Conservation (phyloP, 2,329 filamentous ascomycete genomes). For the Dothideomycetes sp. region DNA sequence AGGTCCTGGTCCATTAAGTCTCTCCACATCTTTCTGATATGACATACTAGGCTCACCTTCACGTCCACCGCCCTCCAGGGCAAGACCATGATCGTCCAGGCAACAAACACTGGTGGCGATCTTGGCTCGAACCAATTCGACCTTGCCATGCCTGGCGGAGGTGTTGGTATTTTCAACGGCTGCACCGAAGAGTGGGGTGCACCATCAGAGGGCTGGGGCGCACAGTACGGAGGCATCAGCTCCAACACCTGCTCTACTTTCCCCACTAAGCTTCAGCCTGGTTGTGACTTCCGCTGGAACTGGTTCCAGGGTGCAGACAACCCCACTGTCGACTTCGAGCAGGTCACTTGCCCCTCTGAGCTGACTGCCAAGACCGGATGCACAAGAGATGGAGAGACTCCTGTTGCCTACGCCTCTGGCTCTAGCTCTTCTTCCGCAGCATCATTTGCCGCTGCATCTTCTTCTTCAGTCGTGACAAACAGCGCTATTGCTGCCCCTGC, state of each 20-base stretch:
- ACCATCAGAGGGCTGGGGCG: slow-evolving; percentile 41
- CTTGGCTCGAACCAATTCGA: slow-evolving; percentile 49
- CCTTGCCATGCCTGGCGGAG: slow-evolving; percentile 40
- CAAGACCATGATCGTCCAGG: slow-evolving; percentile 54
- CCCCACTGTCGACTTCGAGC: slow-evolving; percentile 28
- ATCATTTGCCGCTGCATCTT: slow-evolving; percentile 6
- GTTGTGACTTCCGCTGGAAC: slow-evolving; percentile 50
- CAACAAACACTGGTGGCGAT: slow-evolving; percentile 52
- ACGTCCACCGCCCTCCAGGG: slow-evolving; percentile 43
- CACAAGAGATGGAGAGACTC: slow-evolving; percentile 15
- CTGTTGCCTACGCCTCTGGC: slow-evolving; percentile 5
- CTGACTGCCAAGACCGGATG: slow-evolving; percentile 37
- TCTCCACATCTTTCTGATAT: not conserved
- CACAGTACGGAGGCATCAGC: slow-evolving; percentile 47
- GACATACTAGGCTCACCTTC: slow-evolving; percentile 36
- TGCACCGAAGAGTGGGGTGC: slow-evolving; percentile 30
- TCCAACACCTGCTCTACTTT: slow-evolving; percentile 41
- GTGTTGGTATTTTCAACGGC: slow-evolving; percentile 44
- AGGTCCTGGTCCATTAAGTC: too few relatives aligned
- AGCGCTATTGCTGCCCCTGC: not conserved
- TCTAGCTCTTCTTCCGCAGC: slow-evolving; percentile 6
- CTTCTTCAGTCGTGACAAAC: slow-evolving; percentile 8
- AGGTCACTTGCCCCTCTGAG: slow-evolving; percentile 44
- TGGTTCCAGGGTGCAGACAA: slow-evolving; percentile 52
- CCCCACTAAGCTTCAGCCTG: slow-evolving; percentile 42